Conservation (phyloP, 2,329 filamentous ascomycete genomes). For the Chaetothyriales sp. region DNA sequence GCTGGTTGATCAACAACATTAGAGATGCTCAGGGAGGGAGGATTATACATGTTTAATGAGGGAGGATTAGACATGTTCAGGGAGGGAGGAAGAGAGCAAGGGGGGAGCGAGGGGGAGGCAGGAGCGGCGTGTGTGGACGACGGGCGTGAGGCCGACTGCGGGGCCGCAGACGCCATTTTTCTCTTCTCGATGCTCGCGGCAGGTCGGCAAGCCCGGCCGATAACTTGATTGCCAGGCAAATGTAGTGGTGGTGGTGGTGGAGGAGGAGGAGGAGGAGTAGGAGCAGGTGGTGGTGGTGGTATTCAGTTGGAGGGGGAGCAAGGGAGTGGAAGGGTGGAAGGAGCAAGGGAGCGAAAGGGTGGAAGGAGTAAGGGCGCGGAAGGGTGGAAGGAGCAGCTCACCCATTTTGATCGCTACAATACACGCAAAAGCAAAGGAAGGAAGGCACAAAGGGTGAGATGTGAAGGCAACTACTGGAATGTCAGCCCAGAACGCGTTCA, state of each 20-base stretch:
- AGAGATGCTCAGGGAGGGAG: not conserved
- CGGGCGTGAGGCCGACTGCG: not conserved
- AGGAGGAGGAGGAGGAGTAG: too few species aligned
- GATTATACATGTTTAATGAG: not conserved
- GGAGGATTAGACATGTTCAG: not conserved
- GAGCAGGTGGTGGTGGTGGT: not conserved
- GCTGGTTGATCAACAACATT: constrained; percentile 20
- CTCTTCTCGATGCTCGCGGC: not conserved
- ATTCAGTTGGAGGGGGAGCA: too few species aligned
- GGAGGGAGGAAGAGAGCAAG: not conserved
- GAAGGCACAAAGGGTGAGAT: not conserved
- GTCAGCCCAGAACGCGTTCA: not conserved
- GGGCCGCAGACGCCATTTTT: not conserved
- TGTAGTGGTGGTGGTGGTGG: not conserved
- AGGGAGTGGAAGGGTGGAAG: too few species aligned
- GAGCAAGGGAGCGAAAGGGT: not conserved
- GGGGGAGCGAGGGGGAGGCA: not conserved
- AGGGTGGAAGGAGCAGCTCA: constrained; percentile 1
- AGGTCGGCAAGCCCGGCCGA: not conserved
- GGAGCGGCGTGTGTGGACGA: not conserved
- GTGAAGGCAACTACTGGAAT: not conserved
- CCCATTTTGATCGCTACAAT: constrained; percentile 2
- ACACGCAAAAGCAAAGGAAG: not conserved
- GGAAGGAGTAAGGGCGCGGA: not conserved
- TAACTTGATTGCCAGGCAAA: not conserved